Conservation (phyloP, 345 rosid species). For the rapeseed (Brassica napus) region DNA sequence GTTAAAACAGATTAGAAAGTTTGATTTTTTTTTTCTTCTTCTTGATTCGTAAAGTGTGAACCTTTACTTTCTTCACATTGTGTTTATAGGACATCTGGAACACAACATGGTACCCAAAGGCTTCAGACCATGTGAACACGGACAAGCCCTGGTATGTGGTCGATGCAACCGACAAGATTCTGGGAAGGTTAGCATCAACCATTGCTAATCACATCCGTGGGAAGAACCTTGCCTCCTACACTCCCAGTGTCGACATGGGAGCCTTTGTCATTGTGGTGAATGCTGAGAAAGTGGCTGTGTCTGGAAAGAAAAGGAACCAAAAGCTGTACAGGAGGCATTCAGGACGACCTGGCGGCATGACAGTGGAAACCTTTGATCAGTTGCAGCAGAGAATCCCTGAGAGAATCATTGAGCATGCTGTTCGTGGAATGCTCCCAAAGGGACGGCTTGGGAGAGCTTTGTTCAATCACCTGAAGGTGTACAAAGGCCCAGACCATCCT, state of each 20-base stretch:
- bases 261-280: slow-evolving; percentile 95
- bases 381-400: slow-evolving; percentile 94
- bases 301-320: slow-evolving; percentile 91
- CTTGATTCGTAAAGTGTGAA: neutral
- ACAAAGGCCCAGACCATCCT: slow-evolving; percentile 49
- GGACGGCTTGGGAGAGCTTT: slow-evolving; percentile 96
- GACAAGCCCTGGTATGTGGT: slow-evolving; percentile 87
- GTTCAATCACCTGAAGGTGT: slow-evolving; percentile 4
- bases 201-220: slow-evolving; percentile 90
- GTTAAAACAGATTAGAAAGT: too few relatives aligned
- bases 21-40: too few relatives aligned
- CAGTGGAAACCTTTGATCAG: slow-evolving; percentile 82
- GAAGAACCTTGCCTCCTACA: slow-evolving; percentile 82
- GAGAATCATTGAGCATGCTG: slow-evolving; percentile 96
- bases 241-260: slow-evolving; percentile 99
- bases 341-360: slow-evolving; percentile 99
- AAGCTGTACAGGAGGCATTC: slow-evolving; percentile 98
- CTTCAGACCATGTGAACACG: slow-evolving; percentile 76
- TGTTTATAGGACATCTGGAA: slow-evolving; percentile 85
- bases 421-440: slow-evolving; percentile 98
- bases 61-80: neutral
- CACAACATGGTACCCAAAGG: slow-evolving; percentile 95
- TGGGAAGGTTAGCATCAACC: slow-evolving; percentile 87
- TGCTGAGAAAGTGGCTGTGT: slow-evolving; percentile 93
- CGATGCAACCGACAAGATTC: slow-evolving; percentile 89